These are phyloP conservation scores for Lactuca sativa DNA, from an alignment of 129 eudicot species.

Conservation along the genomic window DNA sequence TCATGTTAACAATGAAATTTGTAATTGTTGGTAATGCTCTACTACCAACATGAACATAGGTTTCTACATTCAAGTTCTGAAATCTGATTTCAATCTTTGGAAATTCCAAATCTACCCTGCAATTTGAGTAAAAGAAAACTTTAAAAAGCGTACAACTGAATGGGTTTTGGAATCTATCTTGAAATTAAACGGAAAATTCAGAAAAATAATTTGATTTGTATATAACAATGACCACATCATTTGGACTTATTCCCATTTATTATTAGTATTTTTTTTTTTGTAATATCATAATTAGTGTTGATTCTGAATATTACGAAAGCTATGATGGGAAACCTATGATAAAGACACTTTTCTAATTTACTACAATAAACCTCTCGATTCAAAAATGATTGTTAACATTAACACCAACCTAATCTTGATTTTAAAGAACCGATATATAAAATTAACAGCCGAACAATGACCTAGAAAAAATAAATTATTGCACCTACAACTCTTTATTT, in stretches of 20 bases:
- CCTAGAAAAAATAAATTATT: neutral
- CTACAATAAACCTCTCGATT: constrained; percentile 5
- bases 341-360: constrained; percentile 2
- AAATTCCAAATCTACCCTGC: constrained; percentile 88
- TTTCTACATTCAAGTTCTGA: constrained; percentile 73
- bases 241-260: neutral
- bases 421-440: neutral
- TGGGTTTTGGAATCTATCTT: constrained; percentile 15
- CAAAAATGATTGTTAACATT: neutral
- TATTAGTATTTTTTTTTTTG: no score
- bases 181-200: neutral
- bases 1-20: constrained; percentile 85
- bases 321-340: neutral
- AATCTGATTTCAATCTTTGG: constrained; percentile 92
- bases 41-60: constrained; percentile 81
- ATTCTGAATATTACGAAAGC: constrained; percentile 10
- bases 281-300: neutral
- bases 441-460: neutral
- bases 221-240: constrained; percentile 5
- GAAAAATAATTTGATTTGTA: neutral
- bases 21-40: constrained; percentile 97
- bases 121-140: constrained; percentile 23
- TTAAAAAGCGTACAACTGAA: neutral
- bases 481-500: constrained; percentile 18
- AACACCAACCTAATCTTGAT: neutral